Percentiles rank a stretch among this genome's conserved stretches.
These are phyloP conservation scores for Pseudogymnoascus sp. DNA, from an alignment of 2,329 filamentous ascomycete species.

Conservation along the genomic window DNA sequence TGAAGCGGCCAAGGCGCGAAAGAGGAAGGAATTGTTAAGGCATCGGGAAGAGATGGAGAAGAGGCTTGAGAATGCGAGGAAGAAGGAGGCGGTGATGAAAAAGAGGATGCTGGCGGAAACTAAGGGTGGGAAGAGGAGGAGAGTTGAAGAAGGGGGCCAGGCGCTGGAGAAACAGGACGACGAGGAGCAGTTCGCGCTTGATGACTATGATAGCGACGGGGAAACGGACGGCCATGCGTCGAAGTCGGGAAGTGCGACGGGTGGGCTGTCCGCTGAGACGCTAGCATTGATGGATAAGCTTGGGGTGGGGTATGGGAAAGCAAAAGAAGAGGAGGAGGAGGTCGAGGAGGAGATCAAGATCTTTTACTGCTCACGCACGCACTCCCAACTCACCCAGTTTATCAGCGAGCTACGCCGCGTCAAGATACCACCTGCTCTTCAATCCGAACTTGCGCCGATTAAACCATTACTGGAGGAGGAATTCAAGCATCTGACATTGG, in stretches of 20 bases:
- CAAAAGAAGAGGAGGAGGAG: conserved; percentile 35
- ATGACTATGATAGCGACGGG: conserved; percentile 59
- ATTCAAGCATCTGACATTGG: conserved; percentile 58
- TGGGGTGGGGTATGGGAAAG: conserved; percentile 29
- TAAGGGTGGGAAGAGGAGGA: conserved; percentile 38
- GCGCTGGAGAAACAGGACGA: conserved; percentile 42
- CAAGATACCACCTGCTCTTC: conserved; percentile 50
- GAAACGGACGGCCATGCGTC: conserved; percentile 32
- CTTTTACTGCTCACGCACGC: conserved; percentile 65
- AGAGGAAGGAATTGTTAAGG: conserved; percentile 44
- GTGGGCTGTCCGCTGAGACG: conserved; percentile 50
- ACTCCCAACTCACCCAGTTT: conserved; percentile 65
- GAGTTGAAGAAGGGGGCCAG: conserved; percentile 23
- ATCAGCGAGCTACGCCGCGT: conserved; percentile 57
- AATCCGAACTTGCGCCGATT: conserved; percentile 26
- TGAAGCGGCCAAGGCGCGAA: conserved; percentile 50
- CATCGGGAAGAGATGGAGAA: conserved; percentile 51
- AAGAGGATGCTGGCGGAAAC: conserved; percentile 32
- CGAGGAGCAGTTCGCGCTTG: conserved; percentile 52
- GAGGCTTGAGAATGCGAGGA: conserved; percentile 46
- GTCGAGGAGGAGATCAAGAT: conserved; percentile 53
- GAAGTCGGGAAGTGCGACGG: conserved; percentile 27
- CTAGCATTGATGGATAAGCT: conserved; percentile 53
- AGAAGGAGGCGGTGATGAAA: conserved; percentile 46
- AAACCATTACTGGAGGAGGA: conserved; percentile 39